These are phyloP conservation scores for Termitomyces heimii DNA, from an alignment of 768 basidiomycete species.

Conservation along the genomic window DNA sequence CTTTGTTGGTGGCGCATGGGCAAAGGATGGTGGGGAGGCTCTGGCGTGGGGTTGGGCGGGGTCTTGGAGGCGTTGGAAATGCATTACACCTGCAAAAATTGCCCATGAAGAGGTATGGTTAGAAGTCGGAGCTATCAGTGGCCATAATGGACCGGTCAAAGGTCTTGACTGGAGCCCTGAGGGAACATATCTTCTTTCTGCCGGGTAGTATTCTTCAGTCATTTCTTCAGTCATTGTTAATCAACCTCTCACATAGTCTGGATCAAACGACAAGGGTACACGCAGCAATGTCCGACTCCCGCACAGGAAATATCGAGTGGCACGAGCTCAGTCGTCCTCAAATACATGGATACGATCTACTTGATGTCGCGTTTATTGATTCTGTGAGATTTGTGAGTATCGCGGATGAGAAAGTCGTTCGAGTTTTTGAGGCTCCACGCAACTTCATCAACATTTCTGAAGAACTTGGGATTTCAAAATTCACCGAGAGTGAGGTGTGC, in stretches of 20 bases:
- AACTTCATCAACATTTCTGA: constrained; percentile 68
- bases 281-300: constrained; percentile 37
- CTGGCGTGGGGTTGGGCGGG: constrained; percentile 94
- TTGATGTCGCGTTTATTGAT: constrained; percentile 72
- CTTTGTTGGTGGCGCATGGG: constrained; percentile 90
- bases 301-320: constrained; percentile 38
- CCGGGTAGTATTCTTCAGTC: constrained; percentile 48
- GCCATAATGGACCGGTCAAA: constrained; percentile 77
- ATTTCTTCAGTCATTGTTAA: background rate
- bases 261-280: constrained; percentile 95
- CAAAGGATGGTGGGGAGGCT: constrained; percentile 49
- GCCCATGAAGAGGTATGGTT: constrained; percentile 51
- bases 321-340: constrained; percentile 91
- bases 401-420: constrained; percentile 93
- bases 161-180: constrained; percentile 82
- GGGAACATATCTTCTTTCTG: constrained; percentile 82
- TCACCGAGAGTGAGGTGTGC: constrained; percentile 47
- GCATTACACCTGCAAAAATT: constrained; percentile 17
- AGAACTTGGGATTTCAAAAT: constrained; percentile 39
- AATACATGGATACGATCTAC: constrained; percentile 92
- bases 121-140: constrained; percentile 76
- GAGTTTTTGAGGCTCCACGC: constrained; percentile 88
- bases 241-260: constrained; percentile 37
- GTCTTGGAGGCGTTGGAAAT: constrained; percentile 85
- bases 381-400: constrained; percentile 81